Conservation (phyloP, 2,329 filamentous ascomycete species). For the Xylariaceae sp. region DNA sequence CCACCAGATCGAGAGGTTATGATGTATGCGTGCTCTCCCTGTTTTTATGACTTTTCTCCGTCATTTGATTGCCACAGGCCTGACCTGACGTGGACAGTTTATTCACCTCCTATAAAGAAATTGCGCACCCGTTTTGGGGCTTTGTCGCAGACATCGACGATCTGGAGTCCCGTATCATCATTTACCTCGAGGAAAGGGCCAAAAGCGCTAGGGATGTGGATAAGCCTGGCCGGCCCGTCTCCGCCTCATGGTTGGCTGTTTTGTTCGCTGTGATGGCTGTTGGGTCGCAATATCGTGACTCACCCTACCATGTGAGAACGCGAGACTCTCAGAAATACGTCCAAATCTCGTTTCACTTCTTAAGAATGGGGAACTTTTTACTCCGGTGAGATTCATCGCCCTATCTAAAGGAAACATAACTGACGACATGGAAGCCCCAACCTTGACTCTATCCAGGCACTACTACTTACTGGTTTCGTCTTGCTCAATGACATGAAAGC, state of each 20-base stretch:
- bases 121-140: conserved; percentile 64
- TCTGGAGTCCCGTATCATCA: conserved; percentile 60
- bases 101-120: conserved; percentile 63
- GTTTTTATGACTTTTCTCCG: neutral
- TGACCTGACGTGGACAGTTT: conserved; percentile 40
- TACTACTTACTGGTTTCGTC: conserved; percentile 60
- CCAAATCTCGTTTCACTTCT: conserved; percentile 61
- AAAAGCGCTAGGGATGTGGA: conserved; percentile 48
- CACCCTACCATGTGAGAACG: conserved; percentile 58
- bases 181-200: conserved; percentile 61
- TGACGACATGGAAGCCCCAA: conserved; percentile 46
- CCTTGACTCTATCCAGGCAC: conserved; percentile 61
- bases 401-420: neutral
- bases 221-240: conserved; percentile 49
- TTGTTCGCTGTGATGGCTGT: conserved; percentile 62
- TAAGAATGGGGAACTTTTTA: conserved; percentile 60
- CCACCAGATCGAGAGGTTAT: conserved; percentile 63
- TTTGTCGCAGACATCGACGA: conserved; percentile 64
- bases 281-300: conserved; percentile 63
- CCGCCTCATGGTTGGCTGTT: conserved; percentile 62
- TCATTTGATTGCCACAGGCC: neutral
- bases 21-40: conserved; percentile 47
- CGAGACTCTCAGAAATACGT: conserved; percentile 58
- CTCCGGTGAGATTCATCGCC: conserved; percentile 42
- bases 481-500: conserved; percentile 67